A percentile compares a stretch with the other conserved stretches of the same genome.
These are phyloP conservation scores for Erythrophleum ivorense DNA, from an alignment of 331 rosid species.

Conservation along the genomic window DNA sequence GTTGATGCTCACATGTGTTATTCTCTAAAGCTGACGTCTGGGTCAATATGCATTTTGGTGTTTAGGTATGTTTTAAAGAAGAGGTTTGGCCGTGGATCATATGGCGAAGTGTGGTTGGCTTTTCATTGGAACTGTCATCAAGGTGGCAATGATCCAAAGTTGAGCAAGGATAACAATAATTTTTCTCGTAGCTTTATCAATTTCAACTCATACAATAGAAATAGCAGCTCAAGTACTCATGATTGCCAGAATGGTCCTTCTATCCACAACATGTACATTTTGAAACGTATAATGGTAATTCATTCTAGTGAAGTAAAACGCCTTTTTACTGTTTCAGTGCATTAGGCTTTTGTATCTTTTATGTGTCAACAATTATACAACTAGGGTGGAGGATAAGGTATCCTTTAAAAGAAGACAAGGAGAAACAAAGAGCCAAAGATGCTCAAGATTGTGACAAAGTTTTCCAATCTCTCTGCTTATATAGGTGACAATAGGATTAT, in stretches of 20 bases:
- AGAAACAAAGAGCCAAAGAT: not conserved
- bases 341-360: conserved; percentile 35
- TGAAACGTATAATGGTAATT: conserved; percentile 96
- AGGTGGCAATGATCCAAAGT: conserved; percentile 49
- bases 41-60: conserved; percentile 42
- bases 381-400: not conserved
- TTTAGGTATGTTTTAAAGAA: conserved; percentile 78
- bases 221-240: conserved; percentile 50
- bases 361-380: not conserved
- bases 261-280: conserved; percentile 72
- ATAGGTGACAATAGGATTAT: not conserved
- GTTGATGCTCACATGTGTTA: conserved; percentile 31
- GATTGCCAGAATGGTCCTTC: conserved; percentile 58
- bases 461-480: not conserved
- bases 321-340: conserved; percentile 38
- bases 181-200: conserved; percentile 36
- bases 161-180: conserved; percentile 48
- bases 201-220: conserved; percentile 29
- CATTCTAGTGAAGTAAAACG: conserved; percentile 24
- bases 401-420: not conserved
- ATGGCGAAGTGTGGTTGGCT: conserved; percentile 99
- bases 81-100: conserved; percentile 96
- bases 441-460: not conserved
- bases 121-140: conserved; percentile 81
- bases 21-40: conserved; percentile 27